These are phyloP conservation scores for Oenanthe sinensis DNA, from an alignment of 129 eudicot species.

Conservation along the genomic window DNA sequence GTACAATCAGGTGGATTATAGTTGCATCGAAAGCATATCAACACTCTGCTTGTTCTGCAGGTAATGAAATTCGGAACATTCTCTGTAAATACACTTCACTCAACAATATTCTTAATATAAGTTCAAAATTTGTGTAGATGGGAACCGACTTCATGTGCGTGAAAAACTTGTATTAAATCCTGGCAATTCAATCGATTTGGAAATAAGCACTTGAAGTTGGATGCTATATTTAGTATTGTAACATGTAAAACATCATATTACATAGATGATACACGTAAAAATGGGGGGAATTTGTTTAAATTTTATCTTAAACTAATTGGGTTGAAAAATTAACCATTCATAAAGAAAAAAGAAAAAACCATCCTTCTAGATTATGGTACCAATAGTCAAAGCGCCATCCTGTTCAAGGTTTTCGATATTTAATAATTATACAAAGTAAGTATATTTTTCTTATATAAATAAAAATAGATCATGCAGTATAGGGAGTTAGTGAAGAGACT, in stretches of 20 bases:
- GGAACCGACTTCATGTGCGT: not conserved
- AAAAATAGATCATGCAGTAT: not conserved
- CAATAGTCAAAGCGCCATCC: not conserved
- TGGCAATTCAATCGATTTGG: not conserved
- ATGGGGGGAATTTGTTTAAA: not conserved
- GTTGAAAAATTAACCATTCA: not conserved
- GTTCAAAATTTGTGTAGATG: too few relatives aligned
- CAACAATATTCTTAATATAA: not conserved
- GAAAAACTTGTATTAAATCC: too few relatives aligned
- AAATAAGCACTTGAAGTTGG: not conserved
- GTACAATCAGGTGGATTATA: not conserved
- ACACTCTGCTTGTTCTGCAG: not conserved
- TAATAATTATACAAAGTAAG: not conserved
- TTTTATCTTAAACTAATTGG: not conserved
- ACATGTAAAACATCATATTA: not conserved
- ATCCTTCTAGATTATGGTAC: not conserved
- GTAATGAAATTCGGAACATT: not conserved
- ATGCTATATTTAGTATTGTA: too few relatives aligned
- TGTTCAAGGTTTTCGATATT: not conserved
- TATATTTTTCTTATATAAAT: not conserved
- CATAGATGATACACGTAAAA: not conserved
- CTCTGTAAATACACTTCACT: not conserved
- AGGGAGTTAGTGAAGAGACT: not conserved
- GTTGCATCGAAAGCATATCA: not conserved
- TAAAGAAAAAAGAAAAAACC: not conserved